phyloP scores from a whole-genome alignment of 345 rosid genomes.

The Pugionium dolabratum region DNA sequence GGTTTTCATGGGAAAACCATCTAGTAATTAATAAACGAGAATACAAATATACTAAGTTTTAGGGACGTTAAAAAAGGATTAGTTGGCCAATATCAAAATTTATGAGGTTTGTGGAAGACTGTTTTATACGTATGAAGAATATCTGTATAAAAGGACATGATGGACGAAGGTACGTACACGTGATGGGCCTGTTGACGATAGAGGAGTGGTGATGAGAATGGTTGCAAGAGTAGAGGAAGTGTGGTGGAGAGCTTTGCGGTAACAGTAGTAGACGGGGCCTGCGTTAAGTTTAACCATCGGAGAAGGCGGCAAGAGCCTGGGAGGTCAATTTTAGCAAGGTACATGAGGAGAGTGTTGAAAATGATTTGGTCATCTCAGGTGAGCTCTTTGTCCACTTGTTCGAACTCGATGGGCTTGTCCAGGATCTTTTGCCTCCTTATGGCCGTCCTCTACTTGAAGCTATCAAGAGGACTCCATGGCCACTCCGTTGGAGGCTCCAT shows the following conservation, averaged over 20 bases:
- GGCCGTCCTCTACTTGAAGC: conserved; percentile 62
- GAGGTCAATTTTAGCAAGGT: conserved; percentile 22
- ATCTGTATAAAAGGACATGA: not conserved
- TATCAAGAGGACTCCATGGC: conserved; percentile 71
- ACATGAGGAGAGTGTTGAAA: conserved; percentile 45
- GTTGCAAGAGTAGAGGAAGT: conserved; percentile 77
- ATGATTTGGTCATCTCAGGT: conserved; percentile 50
- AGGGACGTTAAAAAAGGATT: too few species aligned
- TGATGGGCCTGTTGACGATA: conserved; percentile 73
- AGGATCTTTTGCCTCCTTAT: conserved; percentile 58
- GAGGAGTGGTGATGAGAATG: conserved; percentile 93
- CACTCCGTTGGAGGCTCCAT: conserved; percentile 58
- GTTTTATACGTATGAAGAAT: too few species aligned
- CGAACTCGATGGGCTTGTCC: conserved; percentile 72
- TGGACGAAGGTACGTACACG: conserved; percentile 44
- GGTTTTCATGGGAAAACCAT: too few species aligned
- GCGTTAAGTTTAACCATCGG: conserved; percentile 46
- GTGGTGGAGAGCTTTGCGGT: conserved; percentile 76
- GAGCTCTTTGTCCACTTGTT: conserved; percentile 72
- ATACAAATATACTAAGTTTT: too few species aligned
- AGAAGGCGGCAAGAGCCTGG: conserved; percentile 46
- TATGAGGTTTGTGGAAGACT: too few species aligned
- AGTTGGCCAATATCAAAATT: too few species aligned
- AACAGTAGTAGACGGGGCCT: conserved; percentile 85
- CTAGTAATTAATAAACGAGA: too few species aligned